Percentiles rank a stretch among this genome's conserved stretches.
Conservation (phyloP, 2,329 filamentous ascomycete species). For the Aureobasidium namibiae region DNA sequence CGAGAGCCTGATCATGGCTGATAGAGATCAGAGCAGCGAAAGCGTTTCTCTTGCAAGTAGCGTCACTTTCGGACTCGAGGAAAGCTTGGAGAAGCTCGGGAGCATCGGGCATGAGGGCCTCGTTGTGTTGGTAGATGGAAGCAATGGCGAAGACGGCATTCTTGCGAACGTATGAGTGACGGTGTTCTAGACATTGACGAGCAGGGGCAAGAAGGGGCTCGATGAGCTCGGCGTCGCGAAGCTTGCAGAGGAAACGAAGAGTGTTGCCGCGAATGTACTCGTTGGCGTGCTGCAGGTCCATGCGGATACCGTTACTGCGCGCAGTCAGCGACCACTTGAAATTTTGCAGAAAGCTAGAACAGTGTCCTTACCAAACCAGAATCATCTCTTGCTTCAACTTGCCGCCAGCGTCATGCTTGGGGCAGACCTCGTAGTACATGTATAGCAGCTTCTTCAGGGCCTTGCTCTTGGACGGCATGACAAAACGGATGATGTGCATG, state of each 20-base stretch:
- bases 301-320: slow-evolving; percentile 89
- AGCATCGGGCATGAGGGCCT: slow-evolving; percentile 87
- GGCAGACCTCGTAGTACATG: slow-evolving; percentile 99
- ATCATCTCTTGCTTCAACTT: slow-evolving; percentile 99
- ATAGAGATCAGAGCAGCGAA: slow-evolving; percentile 87
- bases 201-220: slow-evolving; percentile 91
- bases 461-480: slow-evolving; percentile 98
- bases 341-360: not conserved
- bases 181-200: slow-evolving; percentile 85
- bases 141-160: slow-evolving; percentile 93
- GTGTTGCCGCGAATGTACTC: slow-evolving; percentile 98
- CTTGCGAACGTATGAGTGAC: slow-evolving; percentile 96
- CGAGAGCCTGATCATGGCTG: slow-evolving; percentile 83
- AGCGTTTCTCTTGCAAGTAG: slow-evolving; percentile 95
- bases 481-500: slow-evolving; percentile 99
- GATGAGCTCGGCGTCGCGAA: slow-evolving; percentile 90
- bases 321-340: not conserved
- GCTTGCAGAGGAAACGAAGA: slow-evolving; percentile 93
- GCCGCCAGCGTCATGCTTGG: slow-evolving; percentile 82
- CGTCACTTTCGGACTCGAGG: slow-evolving; percentile 81
- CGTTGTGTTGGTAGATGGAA: slow-evolving; percentile 85
- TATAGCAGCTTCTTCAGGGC: slow-evolving; percentile 95
- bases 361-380: slow-evolving; percentile 70
- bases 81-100: slow-evolving; percentile 86
- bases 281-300: slow-evolving; percentile 94